These are phyloP conservation scores for Macaranga tanarius DNA, from an alignment of 441 rosid genomes.

Conservation along the genomic window DNA sequence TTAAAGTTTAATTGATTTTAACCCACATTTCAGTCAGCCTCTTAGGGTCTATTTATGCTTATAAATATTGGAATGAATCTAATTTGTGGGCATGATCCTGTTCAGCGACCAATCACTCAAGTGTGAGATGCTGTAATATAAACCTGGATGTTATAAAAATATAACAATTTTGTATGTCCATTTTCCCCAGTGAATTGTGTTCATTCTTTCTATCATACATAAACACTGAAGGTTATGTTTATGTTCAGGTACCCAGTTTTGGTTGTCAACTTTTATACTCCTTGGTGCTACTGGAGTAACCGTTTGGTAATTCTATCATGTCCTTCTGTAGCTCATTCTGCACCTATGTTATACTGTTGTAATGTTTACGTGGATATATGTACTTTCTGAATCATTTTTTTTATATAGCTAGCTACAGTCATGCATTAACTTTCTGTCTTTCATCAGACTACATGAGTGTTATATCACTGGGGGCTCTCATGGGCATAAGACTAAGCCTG, in stretches of 20 bases:
- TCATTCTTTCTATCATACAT: not conserved
- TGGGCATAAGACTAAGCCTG: not conserved
- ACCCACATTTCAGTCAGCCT: not conserved
- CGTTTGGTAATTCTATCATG: slow-evolving; percentile 73
- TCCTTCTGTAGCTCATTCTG: not conserved
- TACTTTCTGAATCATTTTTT: too few species aligned
- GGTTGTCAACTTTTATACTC: slow-evolving; percentile 91
- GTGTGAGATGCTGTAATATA: not conserved
- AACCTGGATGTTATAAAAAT: not conserved
- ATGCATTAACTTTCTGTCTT: not conserved
- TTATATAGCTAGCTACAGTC: not conserved
- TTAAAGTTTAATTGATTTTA: not conserved
- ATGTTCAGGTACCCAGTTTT: slow-evolving; percentile 79
- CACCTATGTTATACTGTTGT: not conserved
- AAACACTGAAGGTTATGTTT: not conserved
- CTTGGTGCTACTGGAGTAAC: slow-evolving; percentile 98
- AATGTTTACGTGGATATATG: slow-evolving; percentile 1
- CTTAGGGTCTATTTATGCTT: not conserved
- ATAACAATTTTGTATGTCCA: not conserved
- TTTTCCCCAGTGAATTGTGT: not conserved
- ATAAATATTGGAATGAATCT: not conserved
- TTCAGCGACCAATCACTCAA: not conserved
- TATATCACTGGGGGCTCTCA: not conserved
- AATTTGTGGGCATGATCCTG: slow-evolving; percentile 2
- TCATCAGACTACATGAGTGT: not conserved